A percentile compares a stretch with the other conserved stretches of the same genome.
phyloP scores from a whole-genome alignment of 23 red algal genomes.

The Gracilaria vermiculophylla region DNA sequence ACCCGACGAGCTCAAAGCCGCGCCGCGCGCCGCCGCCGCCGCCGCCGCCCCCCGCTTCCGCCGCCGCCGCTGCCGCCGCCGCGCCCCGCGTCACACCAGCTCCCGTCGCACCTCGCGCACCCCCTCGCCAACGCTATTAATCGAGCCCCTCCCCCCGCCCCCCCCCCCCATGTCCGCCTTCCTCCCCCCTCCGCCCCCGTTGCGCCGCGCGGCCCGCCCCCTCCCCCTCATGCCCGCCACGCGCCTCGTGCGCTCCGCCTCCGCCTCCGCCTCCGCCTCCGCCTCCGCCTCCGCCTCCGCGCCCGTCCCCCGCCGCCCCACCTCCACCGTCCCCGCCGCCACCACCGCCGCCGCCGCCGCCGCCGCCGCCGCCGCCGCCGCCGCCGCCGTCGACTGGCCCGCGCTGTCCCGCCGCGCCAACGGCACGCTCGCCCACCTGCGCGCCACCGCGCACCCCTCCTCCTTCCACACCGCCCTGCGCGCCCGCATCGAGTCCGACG shows the following conservation, averaged over 20 bases:
- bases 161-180: conserved; percentile 5
- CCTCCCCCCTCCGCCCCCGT: not conserved
- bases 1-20: too few species aligned
- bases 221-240: not conserved
- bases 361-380: not conserved
- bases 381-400: conserved; percentile 27
- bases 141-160: conserved; percentile 5
- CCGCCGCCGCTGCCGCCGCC: too few species aligned
- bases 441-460: not conserved
- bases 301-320: too few species aligned
- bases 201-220: not conserved
- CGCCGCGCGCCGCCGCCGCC: too few species aligned
- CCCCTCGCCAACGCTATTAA: too few species aligned
- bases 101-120: too few species aligned
- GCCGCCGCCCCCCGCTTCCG: too few species aligned
- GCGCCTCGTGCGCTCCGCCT: not conserved
- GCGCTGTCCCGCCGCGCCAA: conserved; percentile 27
- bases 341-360: too few species aligned
- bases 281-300: too few species aligned
- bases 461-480: conserved; percentile 11
- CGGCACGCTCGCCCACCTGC: conserved; percentile 5
- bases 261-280: too few species aligned
- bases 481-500: not conserved
- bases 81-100: too few species aligned
- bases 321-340: too few species aligned